These are phyloP conservation scores for Hordeum marinum DNA, from an alignment of 176 grass and related monocot genomes.

Conservation along the genomic window DNA sequence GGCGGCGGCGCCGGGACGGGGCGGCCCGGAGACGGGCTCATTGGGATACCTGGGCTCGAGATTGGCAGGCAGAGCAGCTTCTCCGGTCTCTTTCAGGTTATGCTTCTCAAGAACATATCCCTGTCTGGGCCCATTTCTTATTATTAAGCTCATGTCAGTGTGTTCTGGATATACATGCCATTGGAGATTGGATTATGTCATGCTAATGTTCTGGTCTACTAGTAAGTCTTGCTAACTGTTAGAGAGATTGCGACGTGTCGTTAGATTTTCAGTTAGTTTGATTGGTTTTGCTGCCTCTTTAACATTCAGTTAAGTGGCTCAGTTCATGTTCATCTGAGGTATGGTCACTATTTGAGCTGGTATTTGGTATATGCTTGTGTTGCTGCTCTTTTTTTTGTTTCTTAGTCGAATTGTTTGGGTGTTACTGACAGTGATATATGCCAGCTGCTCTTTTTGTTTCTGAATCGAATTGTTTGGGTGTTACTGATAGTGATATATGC, in stretches of 20 bases:
- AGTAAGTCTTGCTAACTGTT: neutral
- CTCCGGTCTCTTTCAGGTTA: slow-evolving; percentile 63
- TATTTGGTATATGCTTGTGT: neutral
- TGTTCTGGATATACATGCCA: neutral
- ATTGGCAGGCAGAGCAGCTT: slow-evolving; percentile 48
- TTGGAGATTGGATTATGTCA: neutral
- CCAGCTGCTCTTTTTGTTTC: neutral
- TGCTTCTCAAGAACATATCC: neutral
- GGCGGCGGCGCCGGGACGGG: neutral
- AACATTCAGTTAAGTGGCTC: neutral
- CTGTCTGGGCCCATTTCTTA: neutral
- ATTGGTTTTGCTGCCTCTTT: no score
- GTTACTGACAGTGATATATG: neutral
- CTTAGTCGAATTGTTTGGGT: neutral
- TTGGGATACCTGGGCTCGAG: slow-evolving; percentile 45
- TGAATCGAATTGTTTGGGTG: neutral
- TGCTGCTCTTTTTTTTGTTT: neutral
- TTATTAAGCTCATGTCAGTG: neutral
- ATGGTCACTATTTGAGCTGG: neutral
- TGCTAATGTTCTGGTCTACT: neutral
- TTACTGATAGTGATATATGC: no score
- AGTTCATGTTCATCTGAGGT: neutral
- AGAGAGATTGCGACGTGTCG: neutral
- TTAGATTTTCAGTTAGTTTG: neutral
- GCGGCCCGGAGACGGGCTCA: slow-evolving; percentile 20